Evolutionary conservation across 2,329 filamentous ascomycete species (phyloP).

Genomic region (Alternaria atra): DNA sequence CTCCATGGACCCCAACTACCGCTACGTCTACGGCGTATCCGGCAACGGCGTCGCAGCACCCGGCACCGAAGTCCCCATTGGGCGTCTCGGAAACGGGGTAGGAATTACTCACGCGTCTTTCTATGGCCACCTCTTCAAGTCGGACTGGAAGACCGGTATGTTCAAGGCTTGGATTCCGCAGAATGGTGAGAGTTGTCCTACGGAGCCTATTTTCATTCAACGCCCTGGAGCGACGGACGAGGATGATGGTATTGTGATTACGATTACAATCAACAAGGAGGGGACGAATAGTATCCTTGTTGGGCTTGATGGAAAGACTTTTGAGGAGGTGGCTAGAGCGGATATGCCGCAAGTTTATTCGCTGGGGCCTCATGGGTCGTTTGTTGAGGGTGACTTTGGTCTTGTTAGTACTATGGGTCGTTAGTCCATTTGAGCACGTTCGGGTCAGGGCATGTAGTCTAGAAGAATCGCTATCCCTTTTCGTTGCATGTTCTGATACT

Average conservation of each 20-base stretch:
- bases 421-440: background rate
- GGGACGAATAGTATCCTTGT: slow-evolving; percentile 1
- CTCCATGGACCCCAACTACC: slow-evolving; percentile 1
- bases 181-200: slow-evolving; percentile 1
- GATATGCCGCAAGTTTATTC: slow-evolving; percentile 1
- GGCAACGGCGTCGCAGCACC: background rate
- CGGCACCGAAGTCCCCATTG: background rate
- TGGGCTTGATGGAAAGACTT: background rate
- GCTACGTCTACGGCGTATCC: slow-evolving; percentile 6
- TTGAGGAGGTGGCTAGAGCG: slow-evolving; percentile 2
- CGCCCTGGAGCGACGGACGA: background rate
- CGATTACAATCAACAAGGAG: background rate
- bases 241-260: slow-evolving; percentile 3
- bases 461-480: too few species aligned
- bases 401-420: background rate
- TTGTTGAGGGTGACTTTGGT: background rate
- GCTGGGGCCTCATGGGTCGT: background rate
- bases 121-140: background rate
- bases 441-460: background rate
- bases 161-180: background rate
- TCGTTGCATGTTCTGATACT: background rate
- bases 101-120: background rate
- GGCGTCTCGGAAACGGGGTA: background rate
- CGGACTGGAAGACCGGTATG: background rate
- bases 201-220: background rate